Evolutionary conservation across 495 filamentous ascomycete genomes (phyloP), one percentile per base, ranked within the genome.

Genomic region (Delitschia confertaspora): DNA sequence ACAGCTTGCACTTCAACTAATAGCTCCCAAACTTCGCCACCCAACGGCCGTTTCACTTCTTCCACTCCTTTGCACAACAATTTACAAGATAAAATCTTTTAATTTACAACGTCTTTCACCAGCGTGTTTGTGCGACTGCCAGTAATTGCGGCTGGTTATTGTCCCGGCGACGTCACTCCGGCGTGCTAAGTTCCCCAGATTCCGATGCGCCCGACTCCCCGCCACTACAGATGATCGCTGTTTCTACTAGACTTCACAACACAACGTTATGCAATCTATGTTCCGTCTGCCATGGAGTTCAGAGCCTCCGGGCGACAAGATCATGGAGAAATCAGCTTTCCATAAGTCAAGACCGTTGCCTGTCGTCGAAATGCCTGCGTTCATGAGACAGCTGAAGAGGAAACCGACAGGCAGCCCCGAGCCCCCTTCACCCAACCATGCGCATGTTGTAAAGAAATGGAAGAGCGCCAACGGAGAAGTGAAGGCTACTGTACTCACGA

Each of bases 211-310:
- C 35, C 22, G 34, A 41, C 27, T 23, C 30, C 29, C 42, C 33
- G 36, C 53, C 29, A 48, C 44, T 44, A 52, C 53, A 49, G 53
- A 57, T 57, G 53, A 40, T 25, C 40, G 48, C 26, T 49, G 55
- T 33, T 42, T 39, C 37, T 18, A 45, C 45, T 55, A 51, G 51
- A 40, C 51, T 48, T 43, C 40, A 19, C 38, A 31, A 33, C 22
- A 27, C 47, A 54, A 39, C 43, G n/a, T n/a, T n/a, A 66, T 66
- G 61, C 63, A 66, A 45, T 60, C 53, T 38, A 60, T 66, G 27
- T 65, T 64, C 47, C 51, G 61, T 19, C 51, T 66, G 10, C 55
- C 61, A 14, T 65, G 62, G 62, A 50, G 56, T 40, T 53, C 57
- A 46, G 61, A 64, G 29, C 46, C 52, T 23, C 49, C 57, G 30